Percentiles rank a stretch among this genome's conserved stretches.
Conservation (phyloP, 2,329 filamentous ascomycete species). For the Neophaeococcomyces aloes region DNA sequence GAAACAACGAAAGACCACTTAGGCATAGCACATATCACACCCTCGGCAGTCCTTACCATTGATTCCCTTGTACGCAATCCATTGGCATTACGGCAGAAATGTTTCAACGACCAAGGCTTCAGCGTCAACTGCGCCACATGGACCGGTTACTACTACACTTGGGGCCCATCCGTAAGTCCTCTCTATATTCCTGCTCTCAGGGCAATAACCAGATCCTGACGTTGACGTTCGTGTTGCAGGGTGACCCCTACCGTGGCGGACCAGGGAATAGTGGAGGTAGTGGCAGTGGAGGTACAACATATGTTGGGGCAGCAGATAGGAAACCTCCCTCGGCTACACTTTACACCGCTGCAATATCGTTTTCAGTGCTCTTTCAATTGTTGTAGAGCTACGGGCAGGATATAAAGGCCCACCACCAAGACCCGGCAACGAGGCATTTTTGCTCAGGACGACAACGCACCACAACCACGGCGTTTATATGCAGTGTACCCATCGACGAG, state of each 20-base stretch:
- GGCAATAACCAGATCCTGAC: too few species aligned
- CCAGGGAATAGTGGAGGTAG: slow-evolving; percentile 9
- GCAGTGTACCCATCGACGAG: too few species aligned
- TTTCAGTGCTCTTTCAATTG: too few species aligned
- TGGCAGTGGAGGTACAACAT: slow-evolving; percentile 3
- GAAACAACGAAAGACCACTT: slow-evolving; percentile 8
- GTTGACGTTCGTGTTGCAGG: slow-evolving; percentile 4
- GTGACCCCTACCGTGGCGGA: slow-evolving; percentile 15
- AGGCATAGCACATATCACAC: slow-evolving; percentile 2
- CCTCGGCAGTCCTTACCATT: slow-evolving; percentile 17
- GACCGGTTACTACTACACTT: slow-evolving; percentile 23
- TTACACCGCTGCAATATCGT: too few species aligned
- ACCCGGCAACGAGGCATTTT: too few species aligned
- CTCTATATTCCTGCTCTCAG: slow-evolving; percentile 10
- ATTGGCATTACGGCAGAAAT: slow-evolving; percentile 18
- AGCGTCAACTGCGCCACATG: slow-evolving; percentile 22
- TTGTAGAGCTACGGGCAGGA: too few species aligned
- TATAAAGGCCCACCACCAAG: too few species aligned
- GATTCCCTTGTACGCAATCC: slow-evolving; percentile 16
- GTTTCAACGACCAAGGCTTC: slow-evolving; percentile 22
- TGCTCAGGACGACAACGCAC: too few species aligned
- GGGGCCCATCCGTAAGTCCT: slow-evolving; percentile 20
- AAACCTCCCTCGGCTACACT: too few species aligned
- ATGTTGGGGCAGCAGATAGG: slow-evolving; percentile 5
- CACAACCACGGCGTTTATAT: too few species aligned